A percentile compares a stretch with the other conserved stretches of the same genome.
Conservation (phyloP, 306 rosid species). For the Castanea mollissima region DNA sequence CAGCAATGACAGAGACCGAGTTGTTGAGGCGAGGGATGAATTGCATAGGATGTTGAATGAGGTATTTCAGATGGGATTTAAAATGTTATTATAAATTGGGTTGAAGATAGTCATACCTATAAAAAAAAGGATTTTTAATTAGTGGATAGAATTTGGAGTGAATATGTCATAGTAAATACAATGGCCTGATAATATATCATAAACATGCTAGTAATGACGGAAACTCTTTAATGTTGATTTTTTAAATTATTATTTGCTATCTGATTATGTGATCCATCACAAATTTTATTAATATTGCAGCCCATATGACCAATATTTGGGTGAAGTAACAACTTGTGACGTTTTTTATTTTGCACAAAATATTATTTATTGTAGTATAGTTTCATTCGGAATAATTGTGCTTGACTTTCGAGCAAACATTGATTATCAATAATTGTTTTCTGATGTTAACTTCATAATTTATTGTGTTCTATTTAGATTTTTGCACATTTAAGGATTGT, state of each 20-base stretch:
- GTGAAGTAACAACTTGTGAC: neutral
- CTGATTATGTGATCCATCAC: neutral
- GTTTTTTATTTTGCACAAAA: neutral
- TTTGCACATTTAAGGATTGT: neutral
- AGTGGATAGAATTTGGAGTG: neutral
- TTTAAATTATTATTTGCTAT: neutral
- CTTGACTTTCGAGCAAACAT: neutral
- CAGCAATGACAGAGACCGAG: constrained; percentile 99
- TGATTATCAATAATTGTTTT: neutral
- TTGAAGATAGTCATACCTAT: neutral
- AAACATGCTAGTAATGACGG: neutral
- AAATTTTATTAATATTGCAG: neutral
- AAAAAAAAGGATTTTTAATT: neutral
- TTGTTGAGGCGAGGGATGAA: constrained; percentile 99
- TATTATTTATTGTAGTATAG: neutral
- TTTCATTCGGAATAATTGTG: neutral
- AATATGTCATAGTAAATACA: neutral
- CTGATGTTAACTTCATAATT: neutral
- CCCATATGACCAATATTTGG: too few species aligned
- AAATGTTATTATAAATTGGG: neutral
- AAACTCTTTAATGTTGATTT: neutral
- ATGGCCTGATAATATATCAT: neutral
- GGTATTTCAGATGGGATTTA: constrained; percentile 43
- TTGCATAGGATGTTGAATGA: constrained; percentile 99
- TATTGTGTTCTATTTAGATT: neutral